Evolutionary conservation across 768 basidiomycete genomes (phyloP), one percentile per base, ranked within the genome.

Genomic region (Tulasnella sp.): DNA sequence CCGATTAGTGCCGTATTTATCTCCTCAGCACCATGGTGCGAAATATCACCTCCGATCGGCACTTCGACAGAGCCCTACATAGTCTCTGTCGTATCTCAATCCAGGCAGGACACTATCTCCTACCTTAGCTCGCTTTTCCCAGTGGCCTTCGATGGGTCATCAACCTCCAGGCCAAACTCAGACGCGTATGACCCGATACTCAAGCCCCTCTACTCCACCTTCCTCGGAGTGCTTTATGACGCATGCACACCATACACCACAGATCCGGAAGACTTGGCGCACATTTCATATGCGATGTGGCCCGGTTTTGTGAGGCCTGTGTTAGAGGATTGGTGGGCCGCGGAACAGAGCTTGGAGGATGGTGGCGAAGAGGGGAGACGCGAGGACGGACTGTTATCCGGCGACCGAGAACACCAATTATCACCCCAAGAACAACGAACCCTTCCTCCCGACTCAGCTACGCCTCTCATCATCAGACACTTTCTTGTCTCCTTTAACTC

Each of bases 271-370:
- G 94, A 95, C 83, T 87, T 95, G 1, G 88, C 89, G 62, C 95
- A 95, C 82, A 88, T 95, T 39, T 90, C 92, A 2, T 91, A 92
- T 0, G 92, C 94, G 8, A 88, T 91, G 31, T 95, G 94, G 94
- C 93, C 94, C 0, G 92, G 91, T 2, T 95, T 94, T 82, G 88
- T 92, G 0, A 88, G 90, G 77, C 93, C 94, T 0, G 83, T 95
- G 19, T 83, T 93, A 9, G 89, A 89, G 76, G 89, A 89, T 42
- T 83, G 83, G 82, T 75, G 52, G 42, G 72, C 71, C 2, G n/a
- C 18, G 14, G 39, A 79, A 31, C n/a, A 72, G 31, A 39, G 1
- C 19, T 18, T 21, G 19, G 16, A 44, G 14, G 71, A 9, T 16
- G n/a, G n/a, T 19, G 39, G 19, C 24, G 38, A 52, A 19, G 42